phyloP scores from a whole-genome alignment of 192 early-diverging fungal species.

The Coemansia sp. region DNA sequence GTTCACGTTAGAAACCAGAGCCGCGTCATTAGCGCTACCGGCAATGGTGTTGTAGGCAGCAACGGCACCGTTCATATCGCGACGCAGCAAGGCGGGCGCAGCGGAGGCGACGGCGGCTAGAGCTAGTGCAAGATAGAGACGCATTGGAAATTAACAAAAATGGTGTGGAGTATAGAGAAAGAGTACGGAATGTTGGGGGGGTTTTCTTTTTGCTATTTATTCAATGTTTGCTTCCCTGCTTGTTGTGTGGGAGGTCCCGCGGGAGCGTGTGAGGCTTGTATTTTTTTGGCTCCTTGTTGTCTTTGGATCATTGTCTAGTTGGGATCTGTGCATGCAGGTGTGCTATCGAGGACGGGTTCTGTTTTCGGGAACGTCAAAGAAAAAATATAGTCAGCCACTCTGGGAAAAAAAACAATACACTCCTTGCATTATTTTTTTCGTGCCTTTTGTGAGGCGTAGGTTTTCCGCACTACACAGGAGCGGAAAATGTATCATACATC shows the following conservation, averaged over 20 bases:
- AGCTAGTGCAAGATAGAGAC: conserved; percentile 8
- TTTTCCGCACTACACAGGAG: too few species aligned
- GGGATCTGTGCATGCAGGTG: not conserved
- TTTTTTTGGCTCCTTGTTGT: not conserved
- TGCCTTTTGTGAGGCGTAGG: too few species aligned
- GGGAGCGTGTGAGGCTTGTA: not conserved
- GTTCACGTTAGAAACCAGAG: conserved; percentile 30
- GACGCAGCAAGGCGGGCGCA: conserved; percentile 10
- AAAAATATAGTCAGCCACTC: too few species aligned
- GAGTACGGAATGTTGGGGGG: not conserved
- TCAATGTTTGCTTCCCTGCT: not conserved
- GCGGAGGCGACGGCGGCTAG: conserved; percentile 3
- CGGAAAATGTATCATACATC: too few species aligned
- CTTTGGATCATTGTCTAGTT: not conserved
- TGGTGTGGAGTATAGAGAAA: not conserved
- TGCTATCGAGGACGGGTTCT: too few species aligned
- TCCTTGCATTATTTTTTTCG: too few species aligned
- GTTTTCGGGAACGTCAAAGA: too few species aligned
- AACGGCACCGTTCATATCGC: conserved; percentile 28
- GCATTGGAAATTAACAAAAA: conserved; percentile 13
- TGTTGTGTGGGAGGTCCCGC: not conserved
- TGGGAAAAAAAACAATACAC: too few species aligned
- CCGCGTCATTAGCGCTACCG: conserved; percentile 26
- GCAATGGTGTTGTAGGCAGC: conserved; percentile 16
- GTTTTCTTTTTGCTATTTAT: conserved; percentile 3